Conservation (phyloP, 2,329 filamentous ascomycete species). For the Calonectria pauciramosa region DNA sequence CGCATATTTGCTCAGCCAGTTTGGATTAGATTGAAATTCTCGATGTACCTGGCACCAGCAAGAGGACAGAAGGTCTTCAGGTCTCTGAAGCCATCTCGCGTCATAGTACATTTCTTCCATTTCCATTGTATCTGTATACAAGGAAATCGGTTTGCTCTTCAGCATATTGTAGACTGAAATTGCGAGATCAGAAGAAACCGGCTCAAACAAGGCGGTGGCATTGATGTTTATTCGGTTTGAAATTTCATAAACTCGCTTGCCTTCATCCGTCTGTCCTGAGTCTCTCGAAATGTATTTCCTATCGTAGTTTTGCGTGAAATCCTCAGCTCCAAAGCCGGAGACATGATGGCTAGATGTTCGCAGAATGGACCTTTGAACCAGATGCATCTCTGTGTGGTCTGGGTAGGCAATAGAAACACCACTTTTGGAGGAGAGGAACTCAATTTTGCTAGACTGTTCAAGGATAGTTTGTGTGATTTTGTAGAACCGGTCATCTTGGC, state of each 20-base stretch:
- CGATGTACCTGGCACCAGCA: constrained; percentile 37
- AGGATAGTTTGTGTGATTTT: not conserved
- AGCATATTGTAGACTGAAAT: constrained; percentile 8
- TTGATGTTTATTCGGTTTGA: not conserved
- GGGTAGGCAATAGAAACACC: rapidly evolving
- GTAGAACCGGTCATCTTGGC: constrained; percentile 61
- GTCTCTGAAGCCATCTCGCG: constrained; percentile 29
- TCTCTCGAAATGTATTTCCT: constrained; percentile 28
- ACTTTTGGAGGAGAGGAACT: constrained; percentile 27
- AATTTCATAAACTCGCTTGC: constrained; percentile 3
- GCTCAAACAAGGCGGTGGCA: not conserved
- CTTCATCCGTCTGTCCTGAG: not conserved
- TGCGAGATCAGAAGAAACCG: not conserved
- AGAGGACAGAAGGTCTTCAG: not conserved
- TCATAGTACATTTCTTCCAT: constrained; percentile 30
- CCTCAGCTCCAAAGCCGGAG: constrained; percentile 40
- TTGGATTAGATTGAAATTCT: constrained; percentile 22
- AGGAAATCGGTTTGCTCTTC: not conserved
- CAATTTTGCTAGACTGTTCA: not conserved
- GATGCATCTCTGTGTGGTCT: not conserved
- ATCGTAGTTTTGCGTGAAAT: constrained; percentile 27
- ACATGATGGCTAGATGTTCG: constrained; percentile 24
- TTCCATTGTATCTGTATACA: not conserved
- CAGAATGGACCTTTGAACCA: constrained; percentile 35
- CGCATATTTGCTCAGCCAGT: constrained; percentile 35